Conservation (phyloP, 2,329 filamentous ascomycete genomes). For the Beauveria pseudobassiana region DNA sequence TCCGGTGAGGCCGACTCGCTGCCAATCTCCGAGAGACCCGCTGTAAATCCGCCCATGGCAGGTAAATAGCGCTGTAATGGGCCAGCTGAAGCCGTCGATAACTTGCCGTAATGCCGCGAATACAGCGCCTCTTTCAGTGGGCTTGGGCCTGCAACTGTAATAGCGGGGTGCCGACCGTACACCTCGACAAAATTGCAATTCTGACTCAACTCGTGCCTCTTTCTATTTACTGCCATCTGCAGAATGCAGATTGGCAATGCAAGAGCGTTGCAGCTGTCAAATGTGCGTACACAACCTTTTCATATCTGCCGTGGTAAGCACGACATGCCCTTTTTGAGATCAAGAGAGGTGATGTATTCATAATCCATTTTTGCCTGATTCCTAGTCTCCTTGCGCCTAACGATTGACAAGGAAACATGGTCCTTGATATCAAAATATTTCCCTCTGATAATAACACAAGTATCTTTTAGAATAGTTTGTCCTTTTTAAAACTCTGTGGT, state of each 20-base stretch:
- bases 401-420: not conserved
- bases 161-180: not conserved
- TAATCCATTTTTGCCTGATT: not conserved
- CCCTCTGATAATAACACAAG: constrained; percentile 7
- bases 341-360: constrained; percentile 2
- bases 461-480: not conserved
- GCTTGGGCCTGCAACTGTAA: not conserved
- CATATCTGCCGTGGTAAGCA: not conserved
- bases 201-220: not conserved
- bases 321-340: not conserved
- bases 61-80: not conserved
- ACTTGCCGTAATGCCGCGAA: not conserved
- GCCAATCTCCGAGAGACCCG: not conserved
- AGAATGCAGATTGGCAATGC: not conserved
- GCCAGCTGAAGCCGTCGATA: not conserved
- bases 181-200: not conserved
- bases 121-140: not conserved
- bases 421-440: not conserved
- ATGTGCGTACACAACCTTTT: not conserved
- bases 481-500: not conserved
- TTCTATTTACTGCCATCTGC: not conserved
- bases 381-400: not conserved
- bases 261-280: no score
- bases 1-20: not conserved
- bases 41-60: not conserved